Base-by-base conservation (phyloP, 1,139 yeast species). In the Pichia sp. region DNA sequence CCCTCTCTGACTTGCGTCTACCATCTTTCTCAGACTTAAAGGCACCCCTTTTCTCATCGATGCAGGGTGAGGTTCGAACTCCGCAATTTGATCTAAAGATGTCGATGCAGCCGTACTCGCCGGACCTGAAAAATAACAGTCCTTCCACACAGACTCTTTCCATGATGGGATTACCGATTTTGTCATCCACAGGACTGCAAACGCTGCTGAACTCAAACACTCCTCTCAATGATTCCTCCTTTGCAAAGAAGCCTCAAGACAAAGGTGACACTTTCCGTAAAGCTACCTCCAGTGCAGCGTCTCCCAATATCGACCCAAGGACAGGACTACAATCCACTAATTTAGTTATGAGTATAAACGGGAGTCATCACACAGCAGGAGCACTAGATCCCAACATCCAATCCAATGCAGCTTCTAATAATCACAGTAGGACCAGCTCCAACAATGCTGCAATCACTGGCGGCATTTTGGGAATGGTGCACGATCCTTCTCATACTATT, bases 21-120 rank as follows among this genome's bases (percentile, higher is more conserved):
- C 56, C 56, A 3, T 56, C 59, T 9, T 56, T 55, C 30, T 41
- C 54, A 1, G 59, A 56, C 28, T 28, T 56, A n/a, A 54, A 53
- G 31, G 8, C 41, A 3, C 37, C 37, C 7, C 18, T 34, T 5
- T 51, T 46, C 23, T 13, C 31, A 5, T 36, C 44, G 1, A 22
- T 49, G 12, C 39, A 30, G 23, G 46, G 40, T n/a, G 52, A 51
- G 16, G 21, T 28, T 9, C 31, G 25, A 21, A 45, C 52, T 21
- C 52, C 52, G 12, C 49, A 46, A 34, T 50, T 50, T 25, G 52
- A 50, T 28, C 3, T 44, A 16, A 47, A 47, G 41, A 23, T 42
- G 12, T 43, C 47, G 2, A n/a, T 34, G 18, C 37, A 34, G 18
- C n/a, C 26, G 3, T 26, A 13, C 1, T 22, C 42, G 21, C 36